Evolutionary conservation across 2,329 filamentous ascomycete species (phyloP).

Genomic region (Colletotrichum cuscutae): DNA sequence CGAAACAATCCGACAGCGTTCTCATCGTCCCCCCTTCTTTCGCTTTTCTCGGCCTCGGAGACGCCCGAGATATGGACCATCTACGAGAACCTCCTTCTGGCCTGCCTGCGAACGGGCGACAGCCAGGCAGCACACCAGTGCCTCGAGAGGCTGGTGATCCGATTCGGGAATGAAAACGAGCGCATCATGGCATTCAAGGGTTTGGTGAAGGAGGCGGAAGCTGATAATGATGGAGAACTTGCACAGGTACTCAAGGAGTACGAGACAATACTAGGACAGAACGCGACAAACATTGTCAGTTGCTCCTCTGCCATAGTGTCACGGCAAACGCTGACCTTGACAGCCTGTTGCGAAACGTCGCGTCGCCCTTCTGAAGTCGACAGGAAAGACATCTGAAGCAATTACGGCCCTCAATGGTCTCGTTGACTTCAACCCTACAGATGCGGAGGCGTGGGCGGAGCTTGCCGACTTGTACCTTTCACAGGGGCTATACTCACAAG

Average conservation of each 20-base stretch:
- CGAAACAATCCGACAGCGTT: conserved; percentile 63
- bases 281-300: conserved; percentile 83
- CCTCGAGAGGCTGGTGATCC: conserved; percentile 77
- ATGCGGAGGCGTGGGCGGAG: conserved; percentile 94
- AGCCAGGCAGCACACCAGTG: conserved; percentile 80
- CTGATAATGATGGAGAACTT: conserved; percentile 72
- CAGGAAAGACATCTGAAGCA: conserved; percentile 77
- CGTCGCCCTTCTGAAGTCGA: conserved; percentile 80
- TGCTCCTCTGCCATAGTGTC: not conserved
- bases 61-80: conserved; percentile 83
- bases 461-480: conserved; percentile 86
- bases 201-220: conserved; percentile 85
- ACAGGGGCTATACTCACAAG: conserved; percentile 83
- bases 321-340: conserved; percentile 42
- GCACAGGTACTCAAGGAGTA: conserved; percentile 81
- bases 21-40: conserved; percentile 63
- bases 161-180: conserved; percentile 88
- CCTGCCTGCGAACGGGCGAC: conserved; percentile 86
- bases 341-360: conserved; percentile 88
- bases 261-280: conserved; percentile 76
- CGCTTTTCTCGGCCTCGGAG: conserved; percentile 70
- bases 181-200: conserved; percentile 86
- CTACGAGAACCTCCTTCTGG: conserved; percentile 87
- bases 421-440: conserved; percentile 85
- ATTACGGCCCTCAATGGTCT: conserved; percentile 79